Evolutionary conservation across 352 stramenopile species (phyloP).

Genomic region (Phytopythium mirpurense): DNA sequence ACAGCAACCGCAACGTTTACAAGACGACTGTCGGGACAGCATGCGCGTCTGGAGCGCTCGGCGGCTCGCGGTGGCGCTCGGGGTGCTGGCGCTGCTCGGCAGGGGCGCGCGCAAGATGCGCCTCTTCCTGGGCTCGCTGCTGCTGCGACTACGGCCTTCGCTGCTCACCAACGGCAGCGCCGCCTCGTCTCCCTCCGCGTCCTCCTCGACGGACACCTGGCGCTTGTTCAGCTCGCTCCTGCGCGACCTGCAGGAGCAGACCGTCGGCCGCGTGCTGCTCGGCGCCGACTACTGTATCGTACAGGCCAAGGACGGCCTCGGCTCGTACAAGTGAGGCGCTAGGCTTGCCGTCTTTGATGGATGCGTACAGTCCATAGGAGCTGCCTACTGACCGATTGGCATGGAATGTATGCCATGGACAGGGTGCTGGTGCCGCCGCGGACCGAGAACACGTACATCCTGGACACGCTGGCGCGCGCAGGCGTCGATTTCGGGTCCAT

Average conservation of each 20-base stretch:
- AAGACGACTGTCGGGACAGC: not conserved
- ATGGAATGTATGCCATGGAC: no score
- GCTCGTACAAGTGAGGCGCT: conserved; percentile 71
- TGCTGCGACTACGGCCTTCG: conserved; percentile 26
- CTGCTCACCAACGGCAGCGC: conserved; percentile 8
- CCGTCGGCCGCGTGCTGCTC: conserved; percentile 62
- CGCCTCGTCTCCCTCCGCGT: not conserved
- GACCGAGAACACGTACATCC: conserved; percentile 65
- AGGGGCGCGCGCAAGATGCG: conserved; percentile 18
- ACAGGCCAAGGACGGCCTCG: conserved; percentile 28
- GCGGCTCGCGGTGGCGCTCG: conserved; percentile 25
- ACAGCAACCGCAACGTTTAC: not conserved
- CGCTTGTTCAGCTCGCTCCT: conserved; percentile 75
- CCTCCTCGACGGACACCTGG: conserved; percentile 20
- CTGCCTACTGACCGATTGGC: no score
- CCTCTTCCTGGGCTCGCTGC: conserved; percentile 30
- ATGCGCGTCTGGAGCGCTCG: conserved; percentile 33
- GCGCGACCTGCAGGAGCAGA: conserved; percentile 33
- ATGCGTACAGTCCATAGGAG: no score
- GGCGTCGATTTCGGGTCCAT: conserved; percentile 71
- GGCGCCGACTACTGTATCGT: conserved; percentile 55
- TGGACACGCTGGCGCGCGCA: conserved; percentile 52
- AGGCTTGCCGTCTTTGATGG: no score
- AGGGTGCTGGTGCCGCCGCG: conserved; percentile 70
- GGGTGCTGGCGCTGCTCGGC: conserved; percentile 23